A percentile compares a stretch with the other conserved stretches of the same genome.
These are phyloP conservation scores for Boletus fagicola DNA, from an alignment of 768 basidiomycete genomes.

Conservation along the genomic window DNA sequence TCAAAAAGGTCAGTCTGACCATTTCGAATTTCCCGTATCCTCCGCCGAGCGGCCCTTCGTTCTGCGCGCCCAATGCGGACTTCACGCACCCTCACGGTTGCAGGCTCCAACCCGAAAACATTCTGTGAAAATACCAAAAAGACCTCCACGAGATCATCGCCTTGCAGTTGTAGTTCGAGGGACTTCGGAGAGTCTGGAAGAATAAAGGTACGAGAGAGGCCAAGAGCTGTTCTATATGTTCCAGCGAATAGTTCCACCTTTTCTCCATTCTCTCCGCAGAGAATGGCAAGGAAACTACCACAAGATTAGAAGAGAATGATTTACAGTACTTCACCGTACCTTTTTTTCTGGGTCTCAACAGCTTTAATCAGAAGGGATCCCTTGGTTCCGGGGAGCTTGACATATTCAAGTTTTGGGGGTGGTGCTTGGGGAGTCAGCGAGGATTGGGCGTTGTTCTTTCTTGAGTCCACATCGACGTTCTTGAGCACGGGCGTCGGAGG, in stretches of 20 bases:
- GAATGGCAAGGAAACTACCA: constrained; percentile 81
- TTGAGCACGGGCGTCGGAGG: constrained; percentile 36
- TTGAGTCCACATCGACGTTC: constrained; percentile 41
- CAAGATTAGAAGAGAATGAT: constrained; percentile 1
- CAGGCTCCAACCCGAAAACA: constrained; percentile 89
- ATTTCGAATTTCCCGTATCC: constrained; percentile 64
- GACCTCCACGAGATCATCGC: constrained; percentile 89
- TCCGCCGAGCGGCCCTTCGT: constrained; percentile 76
- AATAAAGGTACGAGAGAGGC: constrained; percentile 90
- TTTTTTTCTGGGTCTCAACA: constrained; percentile 88
- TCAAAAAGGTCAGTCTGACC: constrained; percentile 46
- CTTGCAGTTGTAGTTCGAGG: constrained; percentile 84
- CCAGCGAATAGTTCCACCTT: constrained; percentile 94
- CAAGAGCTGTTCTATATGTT: constrained; percentile 84
- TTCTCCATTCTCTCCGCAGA: constrained; percentile 90
- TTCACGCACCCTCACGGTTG: constrained; percentile 91
- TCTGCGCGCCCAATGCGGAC: constrained; percentile 89
- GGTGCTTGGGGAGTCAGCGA: constrained; percentile 50
- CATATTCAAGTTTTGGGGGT: constrained; percentile 85
- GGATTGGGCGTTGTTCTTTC: constrained; percentile 32
- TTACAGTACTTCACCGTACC: constrained; percentile 40
- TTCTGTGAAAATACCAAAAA: constrained; percentile 90
- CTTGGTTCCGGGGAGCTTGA: constrained; percentile 90
- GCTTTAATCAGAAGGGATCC: constrained; percentile 80
- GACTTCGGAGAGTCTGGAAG: constrained; percentile 87